phyloP scores from a whole-genome alignment of 805 yeast genomes.

The Ogataea methylovora region DNA sequence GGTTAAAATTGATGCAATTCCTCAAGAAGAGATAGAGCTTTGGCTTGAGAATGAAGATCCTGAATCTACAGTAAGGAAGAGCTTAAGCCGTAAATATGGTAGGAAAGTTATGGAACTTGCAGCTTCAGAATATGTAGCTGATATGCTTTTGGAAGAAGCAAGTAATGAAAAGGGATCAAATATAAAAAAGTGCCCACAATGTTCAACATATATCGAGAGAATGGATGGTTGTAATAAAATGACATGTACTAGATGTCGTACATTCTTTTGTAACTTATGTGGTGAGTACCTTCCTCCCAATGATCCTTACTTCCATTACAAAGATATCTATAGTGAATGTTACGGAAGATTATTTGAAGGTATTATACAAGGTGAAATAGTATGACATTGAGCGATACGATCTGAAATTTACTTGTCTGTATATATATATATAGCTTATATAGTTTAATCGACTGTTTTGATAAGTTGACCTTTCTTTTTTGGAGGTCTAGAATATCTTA shows the following conservation, averaged over 20 bases:
- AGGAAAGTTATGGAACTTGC: constrained; percentile 31
- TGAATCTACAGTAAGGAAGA: constrained; percentile 25
- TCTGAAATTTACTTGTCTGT: no score
- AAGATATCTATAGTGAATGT: constrained; percentile 33
- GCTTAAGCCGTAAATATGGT: constrained; percentile 34
- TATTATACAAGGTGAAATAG: constrained; percentile 24
- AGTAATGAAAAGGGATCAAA: constrained; percentile 33
- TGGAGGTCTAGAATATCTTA: constrained; percentile 36
- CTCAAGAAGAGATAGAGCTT: constrained; percentile 29
- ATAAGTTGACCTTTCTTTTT: constrained; percentile 3
- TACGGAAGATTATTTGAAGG: constrained; percentile 49
- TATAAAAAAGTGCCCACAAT: constrained; percentile 44
- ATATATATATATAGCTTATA: neutral
- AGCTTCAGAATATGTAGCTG: constrained; percentile 38
- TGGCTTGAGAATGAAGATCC: constrained; percentile 24
- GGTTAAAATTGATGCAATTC: constrained; percentile 24
- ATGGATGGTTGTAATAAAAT: constrained; percentile 61
- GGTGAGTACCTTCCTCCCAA: constrained; percentile 30
- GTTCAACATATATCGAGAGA: constrained; percentile 41
- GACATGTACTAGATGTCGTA: constrained; percentile 43
- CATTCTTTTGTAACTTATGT: constrained; percentile 49
- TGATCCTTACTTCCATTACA: constrained; percentile 48
- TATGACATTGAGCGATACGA: no score
- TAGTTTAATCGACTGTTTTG: constrained; percentile 16
- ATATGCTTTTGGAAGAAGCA: constrained; percentile 36